These are phyloP conservation scores for Mortierella sp. DNA, from an alignment of 371 early-diverging fungal species.

Conservation along the genomic window DNA sequence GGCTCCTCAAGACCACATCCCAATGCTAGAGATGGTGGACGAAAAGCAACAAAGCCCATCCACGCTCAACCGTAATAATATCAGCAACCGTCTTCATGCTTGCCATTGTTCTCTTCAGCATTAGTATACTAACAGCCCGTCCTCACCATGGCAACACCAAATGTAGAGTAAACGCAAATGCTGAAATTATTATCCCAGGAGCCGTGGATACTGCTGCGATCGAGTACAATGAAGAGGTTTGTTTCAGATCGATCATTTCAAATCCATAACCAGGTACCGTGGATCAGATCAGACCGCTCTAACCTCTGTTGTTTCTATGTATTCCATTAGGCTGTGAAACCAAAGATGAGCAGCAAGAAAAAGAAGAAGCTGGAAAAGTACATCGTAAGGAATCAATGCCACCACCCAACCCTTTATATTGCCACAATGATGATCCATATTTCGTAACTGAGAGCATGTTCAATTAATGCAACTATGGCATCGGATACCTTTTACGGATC, in stretches of 20 bases:
- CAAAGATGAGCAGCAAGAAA: conserved; percentile 79
- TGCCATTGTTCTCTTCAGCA: neutral
- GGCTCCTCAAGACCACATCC: conserved; percentile 66
- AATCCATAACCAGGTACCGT: neutral
- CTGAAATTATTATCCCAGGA: conserved; percentile 59
- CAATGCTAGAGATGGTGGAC: conserved; percentile 66
- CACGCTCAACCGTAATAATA: conserved; percentile 26
- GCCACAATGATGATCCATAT: neutral
- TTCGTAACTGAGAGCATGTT: neutral
- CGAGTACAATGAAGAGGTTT: conserved; percentile 38
- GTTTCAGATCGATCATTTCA: neutral
- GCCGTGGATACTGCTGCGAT: conserved; percentile 20
- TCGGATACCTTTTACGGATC: neutral
- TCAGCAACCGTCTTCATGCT: neutral
- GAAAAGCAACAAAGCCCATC: conserved; percentile 37
- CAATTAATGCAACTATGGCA: neutral
- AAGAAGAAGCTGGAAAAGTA: conserved; percentile 86
- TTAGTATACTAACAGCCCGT: neutral
- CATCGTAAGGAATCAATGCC: conserved; percentile 67
- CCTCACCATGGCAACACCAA: neutral
- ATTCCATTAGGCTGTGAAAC: conserved; percentile 31
- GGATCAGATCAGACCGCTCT: neutral
- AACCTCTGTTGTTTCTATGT: neutral
- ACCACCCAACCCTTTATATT: neutral
- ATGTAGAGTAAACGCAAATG: conserved; percentile 57